A percentile compares a stretch with the other conserved stretches of the same genome.
Conservation (phyloP, 2,329 filamentous ascomycete genomes). For the Fusarium nodosum region DNA sequence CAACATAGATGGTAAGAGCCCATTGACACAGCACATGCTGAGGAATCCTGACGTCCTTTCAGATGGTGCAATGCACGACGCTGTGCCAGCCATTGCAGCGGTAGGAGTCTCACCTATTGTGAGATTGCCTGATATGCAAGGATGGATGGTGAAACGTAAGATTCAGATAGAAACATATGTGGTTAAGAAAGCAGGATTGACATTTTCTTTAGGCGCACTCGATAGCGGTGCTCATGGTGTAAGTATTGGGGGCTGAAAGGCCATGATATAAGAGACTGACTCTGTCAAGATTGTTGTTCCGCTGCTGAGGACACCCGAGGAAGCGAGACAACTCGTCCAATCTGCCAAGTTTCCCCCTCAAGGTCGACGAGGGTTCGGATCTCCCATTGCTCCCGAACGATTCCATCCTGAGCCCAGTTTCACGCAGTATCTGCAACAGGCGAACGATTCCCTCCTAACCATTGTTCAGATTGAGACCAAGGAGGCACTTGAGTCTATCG, state of each 20-base stretch:
- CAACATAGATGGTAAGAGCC: conserved; percentile 61
- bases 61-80: conserved; percentile 67
- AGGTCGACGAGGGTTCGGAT: conserved; percentile 64
- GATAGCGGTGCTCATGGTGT: conserved; percentile 65
- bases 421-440: conserved; percentile 64
- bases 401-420: conserved; percentile 61
- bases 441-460: conserved; percentile 67
- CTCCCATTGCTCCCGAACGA: conserved; percentile 60
- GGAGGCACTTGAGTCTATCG: conserved; percentile 71
- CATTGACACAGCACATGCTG: neutral
- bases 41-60: conserved; percentile 1
- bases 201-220: conserved; percentile 56
- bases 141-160: conserved; percentile 62
- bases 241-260: conserved; percentile 48
- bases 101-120: conserved; percentile 60
- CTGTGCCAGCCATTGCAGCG: conserved; percentile 65
- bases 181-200: conserved; percentile 8
- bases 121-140: conserved; percentile 66
- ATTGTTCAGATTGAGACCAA: conserved; percentile 78
- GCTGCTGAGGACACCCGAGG: conserved; percentile 59
- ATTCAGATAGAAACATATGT: neutral
- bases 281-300: conserved; percentile 61
- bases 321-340: conserved; percentile 61
- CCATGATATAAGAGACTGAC: conserved; percentile 26
- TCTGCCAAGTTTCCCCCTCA: conserved; percentile 65